Percentiles rank a stretch among this genome's conserved stretches.
Conservation (phyloP, 164 flowering plant genomes). For the Echeveria elegans region DNA sequence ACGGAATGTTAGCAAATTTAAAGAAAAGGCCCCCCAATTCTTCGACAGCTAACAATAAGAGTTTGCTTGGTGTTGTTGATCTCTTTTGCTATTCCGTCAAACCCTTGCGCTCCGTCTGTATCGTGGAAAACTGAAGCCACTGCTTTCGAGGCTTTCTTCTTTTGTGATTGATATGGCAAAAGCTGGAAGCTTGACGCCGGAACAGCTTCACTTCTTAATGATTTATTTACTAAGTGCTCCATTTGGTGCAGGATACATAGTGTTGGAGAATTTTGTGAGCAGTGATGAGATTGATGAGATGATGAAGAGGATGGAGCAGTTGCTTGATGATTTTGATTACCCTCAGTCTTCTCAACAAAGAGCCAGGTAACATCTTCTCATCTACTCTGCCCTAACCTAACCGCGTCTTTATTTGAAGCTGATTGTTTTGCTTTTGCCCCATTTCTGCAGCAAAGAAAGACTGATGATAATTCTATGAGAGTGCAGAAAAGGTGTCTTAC, state of each 20-base stretch:
- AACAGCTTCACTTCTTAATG: conserved; percentile 41
- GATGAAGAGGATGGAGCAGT: conserved; percentile 57
- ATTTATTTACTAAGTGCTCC: no score
- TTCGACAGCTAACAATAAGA: no score
- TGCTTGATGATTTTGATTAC: conserved; percentile 62
- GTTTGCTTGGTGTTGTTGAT: no score
- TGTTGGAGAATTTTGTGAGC: conserved; percentile 68
- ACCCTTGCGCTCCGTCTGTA: no score
- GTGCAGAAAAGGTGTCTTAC: conserved; percentile 86
- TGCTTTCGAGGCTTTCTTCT: no score
- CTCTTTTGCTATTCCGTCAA: no score
- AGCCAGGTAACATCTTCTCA: conserved; percentile 45
- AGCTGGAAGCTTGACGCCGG: conserved; percentile 39
- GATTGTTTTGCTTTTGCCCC: neutral
- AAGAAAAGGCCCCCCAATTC: no score
- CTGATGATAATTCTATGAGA: conserved; percentile 79
- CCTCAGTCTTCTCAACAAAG: conserved; percentile 77
- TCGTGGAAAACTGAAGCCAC: neutral
- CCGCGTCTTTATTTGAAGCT: neutral
- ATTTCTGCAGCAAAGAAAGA: conserved; percentile 37
- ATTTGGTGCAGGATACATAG: conserved; percentile 48
- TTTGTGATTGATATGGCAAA: conserved; percentile 27
- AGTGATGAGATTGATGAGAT: conserved; percentile 50
- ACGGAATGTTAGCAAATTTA: no score
- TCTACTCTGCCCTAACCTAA: no score